Evolutionary conservation across 2,329 filamentous ascomycete genomes (phyloP), one percentile per base, ranked within the genome.

Genomic region (Alternaria solani): DNA sequence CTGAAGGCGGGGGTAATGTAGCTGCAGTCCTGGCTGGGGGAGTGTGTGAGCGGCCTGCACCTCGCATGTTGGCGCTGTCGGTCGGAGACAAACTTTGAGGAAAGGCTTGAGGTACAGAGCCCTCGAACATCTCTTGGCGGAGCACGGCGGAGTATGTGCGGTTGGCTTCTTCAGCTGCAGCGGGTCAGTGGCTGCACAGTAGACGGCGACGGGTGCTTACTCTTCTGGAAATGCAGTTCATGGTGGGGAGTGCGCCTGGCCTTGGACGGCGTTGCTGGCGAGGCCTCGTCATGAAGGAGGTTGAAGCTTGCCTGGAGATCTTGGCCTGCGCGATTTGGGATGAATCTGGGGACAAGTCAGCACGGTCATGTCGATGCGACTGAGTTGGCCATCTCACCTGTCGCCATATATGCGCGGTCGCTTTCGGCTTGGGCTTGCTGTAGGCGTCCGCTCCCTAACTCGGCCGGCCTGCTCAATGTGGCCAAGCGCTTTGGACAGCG

Each of bases 231-330:
- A 77, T 98, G 91, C 64, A 97, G 86, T 78, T 97, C 95, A 53
- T 92, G 92, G 75, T 96, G 91, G 9, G 93, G 92, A 23, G 90
- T 90, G 43, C 94, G 90, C 81, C 91, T 94, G 60, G 91, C 87
- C 75, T 89, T 92, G 4, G 93, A 94, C 1, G 94, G 93, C 1
- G 94, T 97, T 12, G 94, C 91, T 20, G 95, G 95, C 20, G 94
- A 97, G 39, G 91, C 93, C 76, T 97, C 93, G 64, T 97, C 94
- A 74, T 96, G 92, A 28, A 98, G 84, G 56, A 98, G 83, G 75
- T 89, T 97, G 80, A 95, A 98, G 78, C 93, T 96, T 54, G 94
- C 93, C 76, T 94, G 91, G 25, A 98, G 83, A 79, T 99, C 95
- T 78, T 97, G 93, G 6, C 94, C 95, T 66, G 94, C 90, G 42